Conservation (phyloP, 2,329 filamentous ascomycete species). For the Xylaria sp. region DNA sequence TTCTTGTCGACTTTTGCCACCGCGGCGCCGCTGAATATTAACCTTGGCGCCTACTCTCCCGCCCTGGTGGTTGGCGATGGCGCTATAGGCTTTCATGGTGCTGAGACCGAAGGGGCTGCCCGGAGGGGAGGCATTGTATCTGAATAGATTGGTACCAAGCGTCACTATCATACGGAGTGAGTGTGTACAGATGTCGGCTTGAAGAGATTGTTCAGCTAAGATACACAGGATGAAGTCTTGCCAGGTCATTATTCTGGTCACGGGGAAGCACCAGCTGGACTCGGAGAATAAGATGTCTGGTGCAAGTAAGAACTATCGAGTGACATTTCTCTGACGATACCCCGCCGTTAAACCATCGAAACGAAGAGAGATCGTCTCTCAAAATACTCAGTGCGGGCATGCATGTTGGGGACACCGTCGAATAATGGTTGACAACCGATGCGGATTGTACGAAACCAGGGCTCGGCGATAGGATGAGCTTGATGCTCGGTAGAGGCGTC, state of each 20-base stretch:
- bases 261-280: background rate
- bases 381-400: background rate
- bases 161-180: too few relatives aligned
- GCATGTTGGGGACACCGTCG: background rate
- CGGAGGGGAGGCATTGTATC: slow-evolving; percentile 19
- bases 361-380: background rate
- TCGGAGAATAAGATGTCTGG: background rate
- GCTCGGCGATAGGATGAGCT: too few relatives aligned
- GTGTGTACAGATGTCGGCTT: too few relatives aligned
- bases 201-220: too few relatives aligned
- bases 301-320: background rate
- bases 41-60: slow-evolving; percentile 45
- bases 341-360: background rate
- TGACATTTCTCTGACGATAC: background rate
- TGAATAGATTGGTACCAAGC: background rate
- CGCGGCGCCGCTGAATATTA: slow-evolving; percentile 44
- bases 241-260: too few relatives aligned
- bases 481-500: too few relatives aligned
- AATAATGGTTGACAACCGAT: background rate
- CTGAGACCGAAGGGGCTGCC: slow-evolving; percentile 26
- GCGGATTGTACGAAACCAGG: too few relatives aligned
- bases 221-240: too few relatives aligned
- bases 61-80: slow-evolving; percentile 48
- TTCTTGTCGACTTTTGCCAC: slow-evolving; percentile 38
- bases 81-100: slow-evolving; percentile 51